Conservation (phyloP, 1,284 basidiomycete genomes). For the Ustilago tritici region DNA sequence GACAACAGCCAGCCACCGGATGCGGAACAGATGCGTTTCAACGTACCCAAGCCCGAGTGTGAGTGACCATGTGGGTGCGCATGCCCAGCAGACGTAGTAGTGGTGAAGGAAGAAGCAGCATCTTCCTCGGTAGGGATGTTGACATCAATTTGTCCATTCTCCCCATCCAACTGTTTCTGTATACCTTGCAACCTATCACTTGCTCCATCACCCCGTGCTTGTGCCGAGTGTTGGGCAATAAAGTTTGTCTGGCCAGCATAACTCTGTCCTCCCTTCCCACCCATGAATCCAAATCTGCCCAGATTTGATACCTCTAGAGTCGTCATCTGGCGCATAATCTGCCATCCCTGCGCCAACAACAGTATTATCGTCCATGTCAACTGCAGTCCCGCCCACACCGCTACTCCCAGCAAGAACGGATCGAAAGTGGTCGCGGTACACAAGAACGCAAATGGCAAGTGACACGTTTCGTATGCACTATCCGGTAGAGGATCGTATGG, state of each 20-base stretch:
- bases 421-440: constrained; percentile 76
- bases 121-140: constrained; percentile 14
- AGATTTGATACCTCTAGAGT: constrained; percentile 95
- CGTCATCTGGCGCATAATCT: constrained; percentile 92
- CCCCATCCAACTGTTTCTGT: constrained; percentile 14
- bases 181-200: constrained; percentile 23
- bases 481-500: constrained; percentile 51
- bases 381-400: constrained; percentile 88
- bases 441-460: constrained; percentile 76
- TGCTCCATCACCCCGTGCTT: constrained; percentile 7
- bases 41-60: constrained; percentile 16
- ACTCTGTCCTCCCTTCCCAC: constrained; percentile 80
- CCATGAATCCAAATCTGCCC: constrained; percentile 96
- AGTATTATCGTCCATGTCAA: constrained; percentile 92
- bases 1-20: constrained; percentile 79
- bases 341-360: constrained; percentile 87
- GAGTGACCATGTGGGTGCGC: constrained; percentile 18
- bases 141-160: constrained; percentile 29
- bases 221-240: constrained; percentile 33
- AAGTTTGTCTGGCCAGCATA: constrained; percentile 71
- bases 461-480: constrained; percentile 72
- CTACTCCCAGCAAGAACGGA: constrained; percentile 84
- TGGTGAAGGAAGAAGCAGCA: background rate
- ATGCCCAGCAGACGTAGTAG: background rate
- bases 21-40: constrained; percentile 10